Evolutionary conservation across 345 rosid genomes (phyloP).

Genomic region (Brassica carinata): DNA sequence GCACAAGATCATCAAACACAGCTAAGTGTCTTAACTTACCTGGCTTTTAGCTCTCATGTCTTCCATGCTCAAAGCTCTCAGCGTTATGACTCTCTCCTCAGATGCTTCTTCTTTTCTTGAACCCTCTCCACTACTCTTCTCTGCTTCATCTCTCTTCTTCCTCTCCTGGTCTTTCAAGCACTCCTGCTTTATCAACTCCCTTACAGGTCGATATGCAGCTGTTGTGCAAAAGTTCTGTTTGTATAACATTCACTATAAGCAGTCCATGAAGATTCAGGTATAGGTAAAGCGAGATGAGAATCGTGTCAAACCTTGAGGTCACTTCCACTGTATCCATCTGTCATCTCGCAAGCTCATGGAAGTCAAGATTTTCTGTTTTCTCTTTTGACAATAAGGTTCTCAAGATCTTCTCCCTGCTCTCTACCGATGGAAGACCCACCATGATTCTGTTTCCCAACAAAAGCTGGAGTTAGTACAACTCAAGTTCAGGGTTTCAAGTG

Average conservation of each 20-base stretch:
- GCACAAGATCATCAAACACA: conserved; percentile 18
- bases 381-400: conserved; percentile 86
- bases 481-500: not conserved
- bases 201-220: conserved; percentile 93
- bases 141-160: conserved; percentile 57
- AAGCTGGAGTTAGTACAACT: conserved; percentile 17
- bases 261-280: conserved; percentile 9
- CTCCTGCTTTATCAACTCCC: conserved; percentile 89
- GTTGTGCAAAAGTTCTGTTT: conserved; percentile 91
- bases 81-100: conserved; percentile 58
- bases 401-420: conserved; percentile 88
- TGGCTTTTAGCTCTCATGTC: conserved; percentile 97
- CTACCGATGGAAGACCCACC: conserved; percentile 89
- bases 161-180: conserved; percentile 45
- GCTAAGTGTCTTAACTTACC: conserved; percentile 38
- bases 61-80: conserved; percentile 88
- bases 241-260: conserved; percentile 16
- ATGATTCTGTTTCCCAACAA: conserved; percentile 63
- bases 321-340: conserved; percentile 96
- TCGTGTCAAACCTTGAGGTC: conserved; percentile 86
- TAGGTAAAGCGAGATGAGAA: not conserved
- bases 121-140: conserved; percentile 50
- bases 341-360: conserved; percentile 87
- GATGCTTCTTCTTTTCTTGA: conserved; percentile 10
- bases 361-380: conserved; percentile 79